These are phyloP conservation scores for Helichrysum umbraculigerum DNA, from an alignment of 129 eudicot species.

Conservation along the genomic window DNA sequence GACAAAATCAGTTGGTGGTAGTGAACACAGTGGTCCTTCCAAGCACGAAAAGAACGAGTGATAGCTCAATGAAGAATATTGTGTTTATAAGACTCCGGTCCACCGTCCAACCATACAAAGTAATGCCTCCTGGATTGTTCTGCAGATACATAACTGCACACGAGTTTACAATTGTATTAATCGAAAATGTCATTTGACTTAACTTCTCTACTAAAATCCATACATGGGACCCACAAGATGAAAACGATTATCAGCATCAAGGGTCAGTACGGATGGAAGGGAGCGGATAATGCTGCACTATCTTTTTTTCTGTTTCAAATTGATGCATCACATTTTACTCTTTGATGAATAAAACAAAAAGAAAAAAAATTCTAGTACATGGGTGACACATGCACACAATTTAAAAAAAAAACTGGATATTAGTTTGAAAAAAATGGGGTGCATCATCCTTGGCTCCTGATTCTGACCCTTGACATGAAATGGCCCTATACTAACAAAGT, in stretches of 20 bases:
- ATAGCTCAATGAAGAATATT: conserved; percentile 72
- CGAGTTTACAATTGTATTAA: background rate
- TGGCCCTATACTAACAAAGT: background rate
- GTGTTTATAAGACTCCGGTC: conserved; percentile 75
- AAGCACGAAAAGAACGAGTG: conserved; percentile 68
- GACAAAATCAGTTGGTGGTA: conserved; percentile 20
- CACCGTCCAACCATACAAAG: conserved; percentile 79
- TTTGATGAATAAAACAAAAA: no score
- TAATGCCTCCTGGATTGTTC: conserved; percentile 86
- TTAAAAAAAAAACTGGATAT: no score
- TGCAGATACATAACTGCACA: conserved; percentile 81
- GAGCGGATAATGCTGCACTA: background rate
- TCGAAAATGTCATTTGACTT: no score
- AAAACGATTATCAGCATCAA: background rate
- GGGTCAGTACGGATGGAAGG: background rate
- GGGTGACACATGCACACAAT: no score
- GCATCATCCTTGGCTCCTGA: background rate
- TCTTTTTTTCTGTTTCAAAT: no score
- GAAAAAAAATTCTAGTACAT: no score
- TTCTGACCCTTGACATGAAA: background rate
- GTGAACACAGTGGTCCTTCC: conserved; percentile 68
- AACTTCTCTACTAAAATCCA: no score
- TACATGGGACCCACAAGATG: background rate
- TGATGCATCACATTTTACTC: background rate
- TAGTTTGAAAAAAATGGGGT: background rate